Conservation (phyloP, 192 early-diverging fungal genomes). For the Gonapodya prolifera region DNA sequence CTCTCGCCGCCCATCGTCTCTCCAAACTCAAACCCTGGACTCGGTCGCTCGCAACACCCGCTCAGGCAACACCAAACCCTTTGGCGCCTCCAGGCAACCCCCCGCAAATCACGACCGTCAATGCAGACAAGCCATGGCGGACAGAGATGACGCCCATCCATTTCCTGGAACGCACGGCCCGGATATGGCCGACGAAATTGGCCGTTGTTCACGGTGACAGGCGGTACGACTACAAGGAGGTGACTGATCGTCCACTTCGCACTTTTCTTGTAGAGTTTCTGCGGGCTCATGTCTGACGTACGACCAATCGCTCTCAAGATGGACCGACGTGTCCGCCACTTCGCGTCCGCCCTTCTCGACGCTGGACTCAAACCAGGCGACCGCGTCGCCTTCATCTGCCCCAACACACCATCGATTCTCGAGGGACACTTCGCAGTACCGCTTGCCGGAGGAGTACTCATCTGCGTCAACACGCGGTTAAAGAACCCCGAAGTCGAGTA, state of each 20-base stretch:
- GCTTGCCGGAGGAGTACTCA: conserved; percentile 33
- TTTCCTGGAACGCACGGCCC: conserved; percentile 33
- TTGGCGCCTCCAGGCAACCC: no score
- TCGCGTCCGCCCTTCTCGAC: conserved; percentile 1
- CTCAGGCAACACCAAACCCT: no score
- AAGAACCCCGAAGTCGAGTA: conserved; percentile 36
- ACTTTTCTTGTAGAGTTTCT: no score
- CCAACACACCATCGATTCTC: conserved; percentile 39
- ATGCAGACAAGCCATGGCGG: neutral
- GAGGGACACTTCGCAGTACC: conserved; percentile 51
- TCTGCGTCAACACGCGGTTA: conserved; percentile 42
- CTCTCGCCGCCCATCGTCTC: no score
- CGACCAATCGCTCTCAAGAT: no score
- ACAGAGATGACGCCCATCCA: conserved; percentile 35
- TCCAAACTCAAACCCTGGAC: no score
- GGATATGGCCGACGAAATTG: conserved; percentile 26
- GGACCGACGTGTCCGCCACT: neutral
- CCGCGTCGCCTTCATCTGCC: conserved; percentile 33
- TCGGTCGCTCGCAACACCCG: no score
- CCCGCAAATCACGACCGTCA: no score
- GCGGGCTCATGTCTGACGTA: no score
- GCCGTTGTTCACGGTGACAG: conserved; percentile 29
- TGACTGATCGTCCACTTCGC: no score
- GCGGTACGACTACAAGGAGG: conserved; percentile 26
- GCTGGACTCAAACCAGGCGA: conserved; percentile 22